Evolutionary conservation across 148 eudicot genomes (phyloP).

Genomic region (Dysphania ambrosioides): DNA sequence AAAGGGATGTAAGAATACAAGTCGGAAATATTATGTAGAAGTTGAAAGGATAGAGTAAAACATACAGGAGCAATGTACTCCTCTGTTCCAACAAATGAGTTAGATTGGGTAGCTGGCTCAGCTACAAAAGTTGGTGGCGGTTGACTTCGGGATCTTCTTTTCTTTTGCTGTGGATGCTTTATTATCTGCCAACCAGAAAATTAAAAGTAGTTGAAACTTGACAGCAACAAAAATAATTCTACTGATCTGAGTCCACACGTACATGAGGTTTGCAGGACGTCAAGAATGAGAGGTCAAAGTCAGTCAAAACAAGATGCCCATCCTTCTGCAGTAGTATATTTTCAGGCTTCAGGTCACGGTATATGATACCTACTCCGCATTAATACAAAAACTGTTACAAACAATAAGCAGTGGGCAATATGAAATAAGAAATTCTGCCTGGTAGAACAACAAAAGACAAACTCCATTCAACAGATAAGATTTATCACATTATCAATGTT

Average conservation of each 20-base stretch:
- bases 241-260: constrained; percentile 25
- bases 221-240: neutral
- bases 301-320: constrained; percentile 84
- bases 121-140: constrained; percentile 83
- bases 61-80: constrained; percentile 98
- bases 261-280: constrained; percentile 86
- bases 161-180: constrained; percentile 59
- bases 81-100: constrained; percentile 98
- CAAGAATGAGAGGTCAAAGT: constrained; percentile 89
- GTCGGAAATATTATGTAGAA: neutral
- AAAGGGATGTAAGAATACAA: neutral
- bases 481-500: neutral
- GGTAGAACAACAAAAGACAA: neutral
- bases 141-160: constrained; percentile 65
- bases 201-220: neutral
- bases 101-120: constrained; percentile 80
- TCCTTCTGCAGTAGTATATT: constrained; percentile 78
- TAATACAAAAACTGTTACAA: constrained; percentile 10
- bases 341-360: constrained; percentile 96
- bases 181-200: constrained; percentile 49
- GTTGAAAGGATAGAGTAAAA: neutral
- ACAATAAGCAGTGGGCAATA: neutral
- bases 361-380: constrained; percentile 68
- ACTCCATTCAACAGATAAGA: neutral
- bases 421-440: neutral